Base-by-base conservation (phyloP, 306 rosid genomes). In the Vachellia collinsii region DNA sequence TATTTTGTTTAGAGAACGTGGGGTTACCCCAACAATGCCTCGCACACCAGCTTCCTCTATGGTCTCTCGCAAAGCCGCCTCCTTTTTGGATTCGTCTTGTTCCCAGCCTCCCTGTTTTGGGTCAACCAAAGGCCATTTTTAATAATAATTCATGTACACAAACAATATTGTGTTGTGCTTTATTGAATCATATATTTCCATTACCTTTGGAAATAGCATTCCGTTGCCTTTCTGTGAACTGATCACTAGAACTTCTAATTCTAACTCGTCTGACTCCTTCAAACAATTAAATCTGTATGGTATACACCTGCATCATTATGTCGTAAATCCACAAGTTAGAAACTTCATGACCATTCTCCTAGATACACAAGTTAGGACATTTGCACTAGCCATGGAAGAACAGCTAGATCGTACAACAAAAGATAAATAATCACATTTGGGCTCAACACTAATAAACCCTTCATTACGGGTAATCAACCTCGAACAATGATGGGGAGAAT, bases 81-180 rank as follows among this genome's bases (percentile, higher is more conserved):
- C 93, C 83, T 84, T 90, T 76, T 86, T 93, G 25, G 97, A 88
- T 87, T 94, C 97, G 61, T 94, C 98, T 19, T 74, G 34, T 77
- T 94, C 98, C 98, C 98, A 94, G 3, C 98, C 98, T 86, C 98
- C 98, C 98, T 94, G 87, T 1, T 62, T 1, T 73, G 25, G 72
- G 68, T 74, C 64, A 83, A 77, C 81, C 62, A 80, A 10, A 67
- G 19, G 22, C 34, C 34, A 51, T 3, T 59, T 43, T 5, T 59
- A 83, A 64, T 82, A 83, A 64, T 82, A 34, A 16, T 16, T 8
- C 61, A 54, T 17, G 67, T 19, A 50, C 6, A 13, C 1, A 4
- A 34, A 47, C 54, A n/a, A 56, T 19, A 22, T 22, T 53, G 56
- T 71, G 19, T 4, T 53, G 22, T 68, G 36, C 3, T 74, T 38